Evolutionary conservation across 164 flowering plant species (phyloP).

Genomic region (Akebia trifoliata): DNA sequence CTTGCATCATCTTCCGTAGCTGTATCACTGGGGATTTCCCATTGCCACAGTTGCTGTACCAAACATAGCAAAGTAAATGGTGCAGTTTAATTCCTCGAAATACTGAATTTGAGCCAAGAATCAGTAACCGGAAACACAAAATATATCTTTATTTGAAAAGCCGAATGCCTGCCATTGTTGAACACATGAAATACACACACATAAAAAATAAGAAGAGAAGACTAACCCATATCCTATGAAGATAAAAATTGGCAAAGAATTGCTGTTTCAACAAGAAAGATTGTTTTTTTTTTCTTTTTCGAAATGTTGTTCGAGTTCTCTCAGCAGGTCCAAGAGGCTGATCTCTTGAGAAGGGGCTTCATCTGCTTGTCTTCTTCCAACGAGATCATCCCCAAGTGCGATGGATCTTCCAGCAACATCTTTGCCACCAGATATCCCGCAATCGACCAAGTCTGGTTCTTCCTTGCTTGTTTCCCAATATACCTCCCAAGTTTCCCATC

Average conservation of each 20-base stretch:
- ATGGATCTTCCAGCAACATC: slow-evolving; percentile 39
- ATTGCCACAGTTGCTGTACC: too few species aligned
- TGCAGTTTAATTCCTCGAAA: too few species aligned
- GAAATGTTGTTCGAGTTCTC: neutral
- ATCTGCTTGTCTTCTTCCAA: slow-evolving; percentile 33
- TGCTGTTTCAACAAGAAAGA: too few species aligned
- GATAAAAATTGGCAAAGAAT: neutral
- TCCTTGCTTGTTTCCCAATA: slow-evolving; percentile 37
- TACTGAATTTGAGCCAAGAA: too few species aligned
- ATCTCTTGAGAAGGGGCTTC: slow-evolving; percentile 32
- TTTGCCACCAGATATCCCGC: slow-evolving; percentile 36
- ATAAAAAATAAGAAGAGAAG: neutral
- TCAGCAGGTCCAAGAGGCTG: slow-evolving; percentile 31
- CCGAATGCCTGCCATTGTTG: slow-evolving; percentile 13
- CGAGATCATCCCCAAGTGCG: slow-evolving; percentile 33
- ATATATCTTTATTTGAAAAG: slow-evolving; percentile 15
- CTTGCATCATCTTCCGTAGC: too few species aligned
- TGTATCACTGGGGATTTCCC: too few species aligned
- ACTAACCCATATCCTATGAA: neutral
- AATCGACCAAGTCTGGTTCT: slow-evolving; percentile 38
- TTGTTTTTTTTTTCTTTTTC: neutral
- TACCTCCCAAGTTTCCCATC: slow-evolving; percentile 34
- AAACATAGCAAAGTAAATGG: too few species aligned
- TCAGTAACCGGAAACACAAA: neutral
- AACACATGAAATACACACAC: slow-evolving; percentile 1